Percentiles rank a stretch among this genome's conserved stretches.
Conservation (phyloP, 768 basidiomycete genomes). For the Crepidotus variabilis region DNA sequence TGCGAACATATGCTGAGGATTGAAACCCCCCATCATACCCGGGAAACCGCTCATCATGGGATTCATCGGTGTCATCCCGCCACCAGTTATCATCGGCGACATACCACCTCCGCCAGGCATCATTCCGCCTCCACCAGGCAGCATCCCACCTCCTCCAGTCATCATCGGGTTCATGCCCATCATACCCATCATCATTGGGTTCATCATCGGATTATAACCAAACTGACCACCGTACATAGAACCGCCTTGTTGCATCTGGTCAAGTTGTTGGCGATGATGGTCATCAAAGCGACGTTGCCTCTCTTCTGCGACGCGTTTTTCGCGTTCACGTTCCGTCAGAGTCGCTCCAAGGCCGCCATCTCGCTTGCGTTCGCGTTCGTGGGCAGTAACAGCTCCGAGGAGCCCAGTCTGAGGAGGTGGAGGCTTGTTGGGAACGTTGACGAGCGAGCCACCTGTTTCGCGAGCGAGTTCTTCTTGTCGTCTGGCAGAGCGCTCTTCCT, state of each 20-base stretch:
- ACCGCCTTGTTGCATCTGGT: constrained; percentile 82
- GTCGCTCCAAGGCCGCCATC: constrained; percentile 95
- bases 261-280: constrained; percentile 82
- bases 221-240: constrained; percentile 63
- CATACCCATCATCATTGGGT: constrained; percentile 64
- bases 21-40: constrained; percentile 55
- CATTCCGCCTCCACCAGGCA: constrained; percentile 46
- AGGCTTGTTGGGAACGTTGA: constrained; percentile 95
- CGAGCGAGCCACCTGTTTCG: constrained; percentile 85
- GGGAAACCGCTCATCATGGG: constrained; percentile 56
- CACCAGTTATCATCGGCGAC: constrained; percentile 44
- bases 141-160: constrained; percentile 48
- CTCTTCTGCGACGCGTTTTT: constrained; percentile 88
- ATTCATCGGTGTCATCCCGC: constrained; percentile 36
- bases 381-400: constrained; percentile 92
- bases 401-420: constrained; percentile 94
- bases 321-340: constrained; percentile 92
- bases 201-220: constrained; percentile 69
- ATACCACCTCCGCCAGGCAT: constrained; percentile 42
- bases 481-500: constrained; percentile 93
- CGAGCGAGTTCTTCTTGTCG: constrained; percentile 91
- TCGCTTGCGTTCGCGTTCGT: constrained; percentile 90
- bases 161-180: constrained; percentile 54
- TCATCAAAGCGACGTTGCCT: constrained; percentile 92
- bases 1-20: constrained; percentile 81